Conservation (phyloP, 2,329 filamentous ascomycete species). For the Fusarium sp. region DNA sequence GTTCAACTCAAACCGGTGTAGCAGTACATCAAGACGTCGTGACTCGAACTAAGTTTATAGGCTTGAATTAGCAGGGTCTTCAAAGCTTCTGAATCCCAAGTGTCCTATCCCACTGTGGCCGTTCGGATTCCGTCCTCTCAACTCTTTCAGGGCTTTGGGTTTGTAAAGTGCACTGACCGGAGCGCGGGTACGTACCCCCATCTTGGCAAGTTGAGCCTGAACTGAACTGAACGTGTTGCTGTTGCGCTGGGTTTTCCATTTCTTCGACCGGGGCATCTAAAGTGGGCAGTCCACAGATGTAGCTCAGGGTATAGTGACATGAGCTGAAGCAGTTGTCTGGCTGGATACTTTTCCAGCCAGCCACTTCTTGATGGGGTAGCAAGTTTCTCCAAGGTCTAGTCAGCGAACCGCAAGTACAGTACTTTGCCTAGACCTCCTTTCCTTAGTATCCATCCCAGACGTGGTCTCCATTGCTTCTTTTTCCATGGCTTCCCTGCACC, state of each 20-base stretch:
- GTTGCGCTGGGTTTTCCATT: constrained; percentile 36
- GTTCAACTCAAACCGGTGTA: constrained; percentile 7
- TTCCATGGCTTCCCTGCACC: constrained; percentile 36
- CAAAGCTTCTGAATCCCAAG: constrained; percentile 5
- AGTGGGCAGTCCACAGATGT: constrained; percentile 28
- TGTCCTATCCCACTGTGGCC: constrained; percentile 6
- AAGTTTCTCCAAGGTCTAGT: constrained; percentile 35
- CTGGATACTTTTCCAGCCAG: constrained; percentile 17
- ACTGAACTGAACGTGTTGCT: constrained; percentile 30
- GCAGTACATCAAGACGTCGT: constrained; percentile 5
- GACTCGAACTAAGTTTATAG: constrained; percentile 34
- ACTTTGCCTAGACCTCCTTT: constrained; percentile 25
- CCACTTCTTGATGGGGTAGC: background rate
- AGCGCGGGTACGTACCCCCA: constrained; percentile 38
- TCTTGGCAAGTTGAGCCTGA: constrained; percentile 33
- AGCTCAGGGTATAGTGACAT: constrained; percentile 33
- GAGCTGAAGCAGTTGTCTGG: background rate
- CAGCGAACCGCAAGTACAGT: constrained; percentile 26
- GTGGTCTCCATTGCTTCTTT: constrained; percentile 43
- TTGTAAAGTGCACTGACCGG: constrained; percentile 33
- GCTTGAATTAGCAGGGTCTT: constrained; percentile 25
- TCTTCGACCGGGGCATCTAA: constrained; percentile 33
- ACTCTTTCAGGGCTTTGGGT: constrained; percentile 28
- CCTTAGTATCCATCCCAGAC: constrained; percentile 25
- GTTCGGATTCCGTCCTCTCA: constrained; percentile 6